Base-by-base conservation (phyloP, 2,329 filamentous ascomycete species). In the Trichoderma atrobrunneum region DNA sequence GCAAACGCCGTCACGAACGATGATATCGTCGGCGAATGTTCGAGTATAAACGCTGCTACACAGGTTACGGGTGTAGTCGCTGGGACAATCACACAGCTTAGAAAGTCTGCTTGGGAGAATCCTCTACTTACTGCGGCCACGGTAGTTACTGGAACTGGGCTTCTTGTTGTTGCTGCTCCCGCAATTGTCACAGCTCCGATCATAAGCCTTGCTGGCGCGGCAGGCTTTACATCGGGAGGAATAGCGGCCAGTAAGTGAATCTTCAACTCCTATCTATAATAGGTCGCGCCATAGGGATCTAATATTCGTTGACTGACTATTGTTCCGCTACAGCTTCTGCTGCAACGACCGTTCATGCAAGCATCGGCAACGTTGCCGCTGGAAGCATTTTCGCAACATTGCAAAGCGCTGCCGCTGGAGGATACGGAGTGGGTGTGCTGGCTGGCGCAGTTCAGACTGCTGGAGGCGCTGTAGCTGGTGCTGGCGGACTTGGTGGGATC, bases 341-440 rank as follows among this genome's bases (percentile, higher is more conserved):
- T 12, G 79, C 79, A 1, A 74, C 79, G 1, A 71, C 57, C 0
- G 54, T 75, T 0, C 80, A 82, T n/a, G 74, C 75, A 11, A 36
- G 51, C 1, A 77, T 80, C 0, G 80, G 80, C 1, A 80, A 74
- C 26, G 78, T 81, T 5, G 74, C 21, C 0, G 76, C 75, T 0
- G 66, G 72, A 0, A 74, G 77, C 7, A 0, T 74, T 1, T 81
- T 82, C 26, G 78, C 81, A 1, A 76, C 68, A 3, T 74, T 81
- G 0, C 78, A 81, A 74, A 81, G 79, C 56, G 81, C 79, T 0
- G 81, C 70, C 0, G 74, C 74, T 3, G 79, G 77, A 0, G 81
- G 81, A 1, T 77, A 75, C 12, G 78, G 78, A 1, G 70, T 75
- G 3, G 74, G 76, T 0, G 72, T 61, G 3, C 76, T 80, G 0